phyloP scores from a whole-genome alignment of 352 stramenopile genomes.

The Phytophthora podocarpi region DNA sequence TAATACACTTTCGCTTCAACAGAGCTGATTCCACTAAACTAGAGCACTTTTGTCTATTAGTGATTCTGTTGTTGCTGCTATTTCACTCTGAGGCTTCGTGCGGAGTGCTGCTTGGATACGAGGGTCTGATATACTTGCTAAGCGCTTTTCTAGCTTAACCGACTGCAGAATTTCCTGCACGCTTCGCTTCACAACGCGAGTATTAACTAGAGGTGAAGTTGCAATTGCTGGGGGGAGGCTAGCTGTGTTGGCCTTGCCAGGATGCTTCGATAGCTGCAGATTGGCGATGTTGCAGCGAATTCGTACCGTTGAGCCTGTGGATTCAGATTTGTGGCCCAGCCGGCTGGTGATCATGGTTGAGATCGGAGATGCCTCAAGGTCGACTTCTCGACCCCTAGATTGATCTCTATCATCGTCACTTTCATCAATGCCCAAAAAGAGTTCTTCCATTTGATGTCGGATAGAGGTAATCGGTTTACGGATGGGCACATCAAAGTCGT shows the following conservation, averaged over 20 bases:
- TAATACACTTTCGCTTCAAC: slow-evolving; percentile 1
- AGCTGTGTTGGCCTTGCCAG: not conserved
- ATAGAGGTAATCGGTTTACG: slow-evolving; percentile 40
- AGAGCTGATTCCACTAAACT: slow-evolving; percentile 19
- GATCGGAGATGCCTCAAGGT: slow-evolving; percentile 14
- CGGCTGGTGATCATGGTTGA: slow-evolving; percentile 31
- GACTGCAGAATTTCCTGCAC: slow-evolving; percentile 76
- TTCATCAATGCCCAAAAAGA: slow-evolving; percentile 59
- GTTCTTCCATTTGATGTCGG: slow-evolving; percentile 59
- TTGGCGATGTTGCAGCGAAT: slow-evolving; percentile 52
- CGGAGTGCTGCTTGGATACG: slow-evolving; percentile 13
- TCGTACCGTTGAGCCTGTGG: slow-evolving; percentile 40
- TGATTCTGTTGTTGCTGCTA: slow-evolving; percentile 26
- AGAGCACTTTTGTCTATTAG: slow-evolving; percentile 31
- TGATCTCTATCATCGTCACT: slow-evolving; percentile 2
- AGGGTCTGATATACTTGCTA: slow-evolving; percentile 30
- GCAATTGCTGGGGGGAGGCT: not conserved
- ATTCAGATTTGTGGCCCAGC: slow-evolving; percentile 46
- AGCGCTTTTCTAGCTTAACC: slow-evolving; percentile 49
- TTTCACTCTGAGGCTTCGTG: not conserved
- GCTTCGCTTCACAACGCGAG: slow-evolving; percentile 63
- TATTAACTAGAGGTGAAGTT: slow-evolving; percentile 2
- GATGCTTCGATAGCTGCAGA: slow-evolving; percentile 6
- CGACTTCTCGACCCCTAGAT: slow-evolving; percentile 5
- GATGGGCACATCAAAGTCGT: slow-evolving; percentile 46